Base-by-base conservation (phyloP, 805 yeast genomes). In the Kluyveromyces nonfermentans region DNA sequence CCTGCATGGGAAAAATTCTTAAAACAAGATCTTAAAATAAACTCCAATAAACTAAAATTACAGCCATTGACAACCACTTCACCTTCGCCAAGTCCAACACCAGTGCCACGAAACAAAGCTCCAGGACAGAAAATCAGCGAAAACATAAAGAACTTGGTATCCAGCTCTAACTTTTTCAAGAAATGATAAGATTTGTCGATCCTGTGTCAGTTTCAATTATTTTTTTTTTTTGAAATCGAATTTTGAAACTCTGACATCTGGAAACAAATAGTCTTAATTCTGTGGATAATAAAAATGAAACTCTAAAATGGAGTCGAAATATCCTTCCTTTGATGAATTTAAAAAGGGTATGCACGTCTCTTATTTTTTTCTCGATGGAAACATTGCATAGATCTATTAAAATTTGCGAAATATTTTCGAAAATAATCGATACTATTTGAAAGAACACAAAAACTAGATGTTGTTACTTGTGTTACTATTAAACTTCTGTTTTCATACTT, bases 1-100 rank as follows among this genome's bases (percentile, higher is more conserved):
- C 54, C 61, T 3, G 28, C 55, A 5, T 63, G 67, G 67, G 46
- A 47, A 17, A 48, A 43, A 22, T 63, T 63, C 37, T 47, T 62
- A 8, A 52, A 49, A 21, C 47, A 51, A 6, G 57, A 54, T 10
- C 47, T 62, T 19, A 48, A 52, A 31, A 49, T 59, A 17, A 41
- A 37, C 12, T 44, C 50, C 7, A 51, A 54, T 31, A 38, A 42
- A 8, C 37, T 42, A 15, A 38, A 42, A 16, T 34, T 46, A 12
- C 18, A n/a, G 5, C 7, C 21, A 20, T 5, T 15, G 15, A 25
- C 18, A 7, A 20, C 39, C 35, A 20, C 43, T 15, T 44, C 50
- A 14, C 5, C 35, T 5, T 32, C 46, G 2, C 37, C 47, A 15
- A 19, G 36, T 17, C 33, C 20, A 15, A 33, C 46, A 2, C 33